Evolutionary conservation across 2,329 filamentous ascomycete species (phyloP).

Genomic region (Pyrenochaeta sp.): DNA sequence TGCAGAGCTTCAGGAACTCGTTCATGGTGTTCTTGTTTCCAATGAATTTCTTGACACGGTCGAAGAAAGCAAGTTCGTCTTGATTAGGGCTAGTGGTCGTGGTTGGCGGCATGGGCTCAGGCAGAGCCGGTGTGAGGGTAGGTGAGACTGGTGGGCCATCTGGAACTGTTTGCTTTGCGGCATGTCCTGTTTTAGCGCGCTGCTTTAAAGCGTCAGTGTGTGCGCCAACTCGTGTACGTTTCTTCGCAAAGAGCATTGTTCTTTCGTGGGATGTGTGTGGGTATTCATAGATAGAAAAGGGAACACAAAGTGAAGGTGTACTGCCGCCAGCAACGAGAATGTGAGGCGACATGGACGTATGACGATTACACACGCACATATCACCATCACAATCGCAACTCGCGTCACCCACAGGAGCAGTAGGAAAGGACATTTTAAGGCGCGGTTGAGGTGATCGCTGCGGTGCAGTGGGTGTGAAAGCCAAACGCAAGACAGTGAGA

Average conservation of each 20-base stretch:
- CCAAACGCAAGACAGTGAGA: no score
- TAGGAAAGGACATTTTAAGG: no score
- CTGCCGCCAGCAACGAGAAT: no score
- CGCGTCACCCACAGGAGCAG: no score
- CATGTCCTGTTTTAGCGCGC: slow-evolving; percentile 74
- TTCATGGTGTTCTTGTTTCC: slow-evolving; percentile 91
- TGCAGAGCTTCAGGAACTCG: slow-evolving; percentile 97
- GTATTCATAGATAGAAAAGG: no score
- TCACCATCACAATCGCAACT: no score
- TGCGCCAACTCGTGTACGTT: slow-evolving; percentile 27
- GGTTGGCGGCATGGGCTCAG: slow-evolving; percentile 83
- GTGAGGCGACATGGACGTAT: no score
- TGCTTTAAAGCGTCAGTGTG: slow-evolving; percentile 59
- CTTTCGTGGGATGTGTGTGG: neutral
- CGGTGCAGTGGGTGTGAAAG: no score
- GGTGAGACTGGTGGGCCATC: slow-evolving; percentile 75
- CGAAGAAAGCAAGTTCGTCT: slow-evolving; percentile 93
- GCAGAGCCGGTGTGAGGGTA: slow-evolving; percentile 85
- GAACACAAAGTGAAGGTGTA: no score
- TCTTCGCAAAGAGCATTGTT: slow-evolving; percentile 17
- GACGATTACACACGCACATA: no score
- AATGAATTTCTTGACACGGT: slow-evolving; percentile 95
- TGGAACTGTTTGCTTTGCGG: slow-evolving; percentile 67
- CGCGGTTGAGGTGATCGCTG: no score
- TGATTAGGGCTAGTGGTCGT: slow-evolving; percentile 76